A percentile compares a stretch with the other conserved stretches of the same genome.
These are phyloP conservation scores for Phialemonium atrogriseum DNA, from an alignment of 2,329 filamentous ascomycete genomes.

Conservation along the genomic window DNA sequence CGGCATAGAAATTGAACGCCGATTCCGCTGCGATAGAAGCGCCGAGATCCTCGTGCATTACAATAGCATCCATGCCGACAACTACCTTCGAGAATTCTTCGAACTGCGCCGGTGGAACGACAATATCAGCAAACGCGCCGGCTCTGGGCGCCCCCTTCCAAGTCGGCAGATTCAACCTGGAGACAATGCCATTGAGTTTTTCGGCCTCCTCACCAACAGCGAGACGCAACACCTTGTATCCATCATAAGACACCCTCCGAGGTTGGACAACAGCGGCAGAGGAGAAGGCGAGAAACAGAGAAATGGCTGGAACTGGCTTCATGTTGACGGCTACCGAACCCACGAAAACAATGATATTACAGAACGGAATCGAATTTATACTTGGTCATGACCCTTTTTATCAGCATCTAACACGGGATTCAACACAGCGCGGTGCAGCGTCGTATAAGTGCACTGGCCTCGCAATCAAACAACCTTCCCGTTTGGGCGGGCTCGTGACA, in stretches of 20 bases:
- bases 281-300: no score
- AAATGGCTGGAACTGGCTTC: no score
- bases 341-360: no score
- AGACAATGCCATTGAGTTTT: conserved; percentile 23
- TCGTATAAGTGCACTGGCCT: no score
- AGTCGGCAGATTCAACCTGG: conserved; percentile 23
- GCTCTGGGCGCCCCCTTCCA: conserved; percentile 28
- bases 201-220: conserved; percentile 23
- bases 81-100: conserved; percentile 23
- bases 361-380: no score
- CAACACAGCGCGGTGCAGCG: no score
- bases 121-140: conserved; percentile 29
- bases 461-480: no score
- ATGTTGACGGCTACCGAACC: no score
- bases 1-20: conserved; percentile 18
- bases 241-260: conserved; percentile 27
- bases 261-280: conserved; percentile 8
- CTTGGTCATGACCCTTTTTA: no score
- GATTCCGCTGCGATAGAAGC: conserved; percentile 27
- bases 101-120: conserved; percentile 27
- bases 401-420: no score
- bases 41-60: conserved; percentile 32
- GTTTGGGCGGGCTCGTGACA: no score
- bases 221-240: conserved; percentile 37
- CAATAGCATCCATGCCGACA: conserved; percentile 20